These are phyloP conservation scores for Venturia effusa DNA, from an alignment of 2,329 filamentous ascomycete species.

Conservation along the genomic window DNA sequence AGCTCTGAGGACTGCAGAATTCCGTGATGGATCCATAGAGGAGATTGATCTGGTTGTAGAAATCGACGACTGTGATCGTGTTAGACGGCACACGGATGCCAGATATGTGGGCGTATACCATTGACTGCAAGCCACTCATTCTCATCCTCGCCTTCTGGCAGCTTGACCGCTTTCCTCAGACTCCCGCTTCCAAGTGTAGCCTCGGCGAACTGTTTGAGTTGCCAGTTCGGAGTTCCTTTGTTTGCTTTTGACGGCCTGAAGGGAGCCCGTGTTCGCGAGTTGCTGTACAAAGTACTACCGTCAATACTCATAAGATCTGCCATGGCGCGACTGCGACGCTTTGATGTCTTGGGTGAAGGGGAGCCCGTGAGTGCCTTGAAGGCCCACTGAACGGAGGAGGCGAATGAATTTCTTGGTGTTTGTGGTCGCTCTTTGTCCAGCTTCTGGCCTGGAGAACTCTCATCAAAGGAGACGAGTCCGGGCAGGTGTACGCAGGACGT, in stretches of 20 bases:
- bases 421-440: not conserved
- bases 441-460: not conserved
- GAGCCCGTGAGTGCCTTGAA: not conserved
- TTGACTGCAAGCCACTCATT: constrained; percentile 99
- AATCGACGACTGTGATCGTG: constrained; percentile 74
- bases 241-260: constrained; percentile 72
- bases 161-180: constrained; percentile 87
- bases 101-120: constrained; percentile 43
- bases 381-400: not conserved
- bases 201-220: constrained; percentile 95
- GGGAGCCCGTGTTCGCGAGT: constrained; percentile 77
- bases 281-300: constrained; percentile 31
- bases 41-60: constrained; percentile 99
- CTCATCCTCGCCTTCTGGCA: constrained; percentile 93
- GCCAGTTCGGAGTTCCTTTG: constrained; percentile 83
- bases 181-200: constrained; percentile 92
- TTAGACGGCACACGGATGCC: constrained; percentile 15
- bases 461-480: constrained; percentile 11
- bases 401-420: not conserved
- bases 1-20: constrained; percentile 94
- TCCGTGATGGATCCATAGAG: constrained; percentile 98
- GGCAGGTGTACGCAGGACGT: constrained; percentile 26
- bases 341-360: not conserved
- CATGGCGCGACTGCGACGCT: not conserved
- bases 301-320: constrained; percentile 1